Evolutionary conservation across 1,284 basidiomycete species (phyloP), one percentile per base, ranked within the genome.

Genomic region (Malassezia brasiliensis): DNA sequence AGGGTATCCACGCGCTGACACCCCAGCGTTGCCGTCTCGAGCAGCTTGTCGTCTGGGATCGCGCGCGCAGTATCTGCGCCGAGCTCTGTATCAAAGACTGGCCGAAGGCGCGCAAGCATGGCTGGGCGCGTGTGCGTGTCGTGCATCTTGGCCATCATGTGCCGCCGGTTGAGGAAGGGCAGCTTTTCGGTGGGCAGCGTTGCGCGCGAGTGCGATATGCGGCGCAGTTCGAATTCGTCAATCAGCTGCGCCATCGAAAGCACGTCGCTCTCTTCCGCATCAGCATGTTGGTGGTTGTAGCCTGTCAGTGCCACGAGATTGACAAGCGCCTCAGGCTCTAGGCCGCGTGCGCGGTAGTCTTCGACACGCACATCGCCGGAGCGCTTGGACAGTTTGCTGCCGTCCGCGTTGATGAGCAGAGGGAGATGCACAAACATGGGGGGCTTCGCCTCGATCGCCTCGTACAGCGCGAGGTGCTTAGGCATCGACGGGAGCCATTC

Each of bases 401-500:
- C 90, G 72, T 96, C 89, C 0, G 83, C 78, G 68, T 96, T 96
- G 35, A 94, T 79, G 0, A 98, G 78, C 32, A 98, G 80, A 0
- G 93, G 93, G 3, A 99, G 78, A 73, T 98, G 94, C 0, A 85
- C 93, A 63, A 91, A 98, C 56, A 82, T 74, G 0, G 94, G 94
- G 0, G 86, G 81, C 3, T 77, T 64, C 44, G 89, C 78, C 0
- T 80, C 82, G 7, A 99, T 81, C 3, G 85, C 84, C 3, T 84
- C 79, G 71, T 96, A 98, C 14, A 99, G 77, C 64, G 88, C 85
- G 12, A 96, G 80, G 74, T 99, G 93, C 37, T 94, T 82, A 0
- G 90, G 87, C n/a, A 93, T 80, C 0, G 90, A 94, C 0, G 90
- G 86, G 1, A 96, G 79, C 94, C 94, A 98, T 81, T 98, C 93